A percentile compares a stretch with the other conserved stretches of the same genome.
phyloP scores from a whole-genome alignment of 495 filamentous ascomycete species.

The Ramalina peruviana region DNA sequence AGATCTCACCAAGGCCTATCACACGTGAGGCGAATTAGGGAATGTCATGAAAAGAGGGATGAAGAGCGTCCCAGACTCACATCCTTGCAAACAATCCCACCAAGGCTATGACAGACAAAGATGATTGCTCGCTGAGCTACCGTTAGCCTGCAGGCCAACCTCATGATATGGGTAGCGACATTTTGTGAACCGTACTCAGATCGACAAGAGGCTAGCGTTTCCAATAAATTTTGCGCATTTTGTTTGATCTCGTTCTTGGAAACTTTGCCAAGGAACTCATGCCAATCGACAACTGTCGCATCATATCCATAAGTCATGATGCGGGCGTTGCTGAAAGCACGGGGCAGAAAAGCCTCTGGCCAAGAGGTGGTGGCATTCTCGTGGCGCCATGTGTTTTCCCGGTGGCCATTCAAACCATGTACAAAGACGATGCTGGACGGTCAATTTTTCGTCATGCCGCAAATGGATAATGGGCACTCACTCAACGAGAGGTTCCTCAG shows the following conservation, averaged over 20 bases:
- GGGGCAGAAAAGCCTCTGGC: conserved; percentile 31
- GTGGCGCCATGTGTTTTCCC: conserved; percentile 56
- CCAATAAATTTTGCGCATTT: conserved; percentile 15
- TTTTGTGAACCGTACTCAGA: conserved; percentile 10
- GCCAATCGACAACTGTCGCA: conserved; percentile 13
- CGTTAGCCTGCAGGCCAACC: background rate
- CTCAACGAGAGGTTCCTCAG: no score
- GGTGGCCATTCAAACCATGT: conserved; percentile 68
- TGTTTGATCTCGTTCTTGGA: conserved; percentile 16
- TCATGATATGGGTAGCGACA: background rate
- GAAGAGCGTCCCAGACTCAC: no score
- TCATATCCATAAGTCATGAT: conserved; percentile 22
- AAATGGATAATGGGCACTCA: no score
- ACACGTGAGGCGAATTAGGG: no score
- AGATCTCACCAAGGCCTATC: no score
- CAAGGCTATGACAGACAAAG: background rate
- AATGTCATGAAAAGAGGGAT: no score
- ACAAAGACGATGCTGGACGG: conserved; percentile 45
- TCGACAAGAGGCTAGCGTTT: conserved; percentile 9
- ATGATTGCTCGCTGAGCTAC: conserved; percentile 5
- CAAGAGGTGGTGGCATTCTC: conserved; percentile 50
- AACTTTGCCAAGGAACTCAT: conserved; percentile 2
- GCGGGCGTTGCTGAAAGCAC: conserved; percentile 14
- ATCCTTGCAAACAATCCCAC: background rate
- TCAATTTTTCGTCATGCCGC: no score